A percentile compares a stretch with the other conserved stretches of the same genome.
Evolutionary conservation across 1,139 yeast genomes (phyloP).

Genomic region (Insectozyma bohioensis): DNA sequence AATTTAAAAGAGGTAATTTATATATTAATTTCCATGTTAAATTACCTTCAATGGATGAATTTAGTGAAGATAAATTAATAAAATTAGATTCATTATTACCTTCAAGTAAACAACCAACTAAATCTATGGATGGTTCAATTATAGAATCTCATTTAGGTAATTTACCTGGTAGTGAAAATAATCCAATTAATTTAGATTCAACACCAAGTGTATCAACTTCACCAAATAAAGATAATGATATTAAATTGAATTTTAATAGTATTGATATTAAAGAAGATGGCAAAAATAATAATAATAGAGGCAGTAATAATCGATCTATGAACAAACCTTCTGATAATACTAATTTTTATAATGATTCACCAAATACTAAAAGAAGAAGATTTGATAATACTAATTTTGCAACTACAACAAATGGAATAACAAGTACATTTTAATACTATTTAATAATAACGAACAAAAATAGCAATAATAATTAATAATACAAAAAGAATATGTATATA

Average conservation of each 20-base stretch:
- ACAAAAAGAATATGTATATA: too few relatives aligned
- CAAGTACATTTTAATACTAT: neutral
- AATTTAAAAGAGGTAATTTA: slow-evolving; percentile 35
- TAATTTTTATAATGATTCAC: neutral
- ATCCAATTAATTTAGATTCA: slow-evolving; percentile 8
- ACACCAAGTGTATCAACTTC: slow-evolving; percentile 5
- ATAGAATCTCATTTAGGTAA: slow-evolving; percentile 25
- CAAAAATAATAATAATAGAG: neutral
- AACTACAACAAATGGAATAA: neutral
- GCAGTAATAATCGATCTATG: neutral
- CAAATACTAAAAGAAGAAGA: slow-evolving; percentile 8
- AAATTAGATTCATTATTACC: slow-evolving; percentile 23
- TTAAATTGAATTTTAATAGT: slow-evolving; percentile 5
- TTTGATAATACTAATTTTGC: slow-evolving; percentile 3
- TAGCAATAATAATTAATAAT: too few relatives aligned
- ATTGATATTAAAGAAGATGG: slow-evolving; percentile 1
- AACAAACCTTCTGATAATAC: neutral
- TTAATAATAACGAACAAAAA: neutral
- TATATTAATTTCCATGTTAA: slow-evolving; percentile 42
- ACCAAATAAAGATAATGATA: too few relatives aligned
- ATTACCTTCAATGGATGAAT: slow-evolving; percentile 33
- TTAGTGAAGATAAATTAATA: slow-evolving; percentile 24
- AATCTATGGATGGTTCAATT: slow-evolving; percentile 2
- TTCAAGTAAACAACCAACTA: slow-evolving; percentile 3
- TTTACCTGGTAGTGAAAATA: slow-evolving; percentile 17